A percentile compares a stretch with the other conserved stretches of the same genome.
Evolutionary conservation across 495 filamentous ascomycete species (phyloP).

Genomic region (Bacidia gigantensis): DNA sequence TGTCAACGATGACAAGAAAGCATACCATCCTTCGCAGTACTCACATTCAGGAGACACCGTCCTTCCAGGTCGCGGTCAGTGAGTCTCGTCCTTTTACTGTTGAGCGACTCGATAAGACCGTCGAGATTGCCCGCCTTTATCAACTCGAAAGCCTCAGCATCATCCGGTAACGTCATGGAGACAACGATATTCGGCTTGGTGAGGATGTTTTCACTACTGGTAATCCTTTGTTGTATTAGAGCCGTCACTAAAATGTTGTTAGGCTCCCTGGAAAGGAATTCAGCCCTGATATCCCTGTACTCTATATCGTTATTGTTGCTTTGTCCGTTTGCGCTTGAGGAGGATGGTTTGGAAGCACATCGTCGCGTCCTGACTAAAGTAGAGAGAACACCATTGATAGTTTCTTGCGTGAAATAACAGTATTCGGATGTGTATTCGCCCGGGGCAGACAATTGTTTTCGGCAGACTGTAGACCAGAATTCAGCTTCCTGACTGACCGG

Average conservation of each 20-base stretch:
- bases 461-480: background rate
- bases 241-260: background rate
- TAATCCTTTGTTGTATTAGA: background rate
- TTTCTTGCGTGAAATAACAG: background rate
- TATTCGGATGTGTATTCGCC: background rate
- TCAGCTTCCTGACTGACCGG: background rate
- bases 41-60: background rate
- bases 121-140: background rate
- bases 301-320: background rate
- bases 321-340: background rate
- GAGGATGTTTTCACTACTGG: background rate
- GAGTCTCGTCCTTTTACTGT: background rate
- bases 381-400: background rate
- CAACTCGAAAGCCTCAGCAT: background rate
- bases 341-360: background rate
- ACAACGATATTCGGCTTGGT: background rate
- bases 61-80: background rate
- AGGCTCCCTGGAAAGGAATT: background rate
- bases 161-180: background rate
- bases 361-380: background rate
- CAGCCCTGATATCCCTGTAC: background rate
- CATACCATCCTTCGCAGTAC: background rate
- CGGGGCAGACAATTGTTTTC: background rate
- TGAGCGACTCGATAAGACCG: background rate
- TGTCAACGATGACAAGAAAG: too few species aligned